A percentile compares a stretch with the other conserved stretches of the same genome.
Evolutionary conservation across 2,329 filamentous ascomycete genomes (phyloP).

Genomic region (Didymella pinodella): DNA sequence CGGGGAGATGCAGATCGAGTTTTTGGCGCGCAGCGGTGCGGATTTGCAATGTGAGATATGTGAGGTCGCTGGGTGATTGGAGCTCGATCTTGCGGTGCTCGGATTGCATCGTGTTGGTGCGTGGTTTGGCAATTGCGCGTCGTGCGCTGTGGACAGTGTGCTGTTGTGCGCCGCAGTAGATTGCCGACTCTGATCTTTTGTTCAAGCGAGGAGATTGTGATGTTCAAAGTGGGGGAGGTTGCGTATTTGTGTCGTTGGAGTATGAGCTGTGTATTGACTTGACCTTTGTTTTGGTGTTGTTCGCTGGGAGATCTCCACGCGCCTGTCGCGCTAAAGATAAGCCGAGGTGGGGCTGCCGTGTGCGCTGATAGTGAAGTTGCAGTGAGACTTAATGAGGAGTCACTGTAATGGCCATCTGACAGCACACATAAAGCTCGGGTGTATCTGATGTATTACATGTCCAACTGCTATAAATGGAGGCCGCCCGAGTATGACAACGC

Average conservation of each 20-base stretch:
- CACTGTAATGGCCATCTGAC: background rate
- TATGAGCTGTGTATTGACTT: conserved; percentile 14
- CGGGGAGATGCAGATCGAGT: conserved; percentile 68
- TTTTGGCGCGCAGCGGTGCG: conserved; percentile 72
- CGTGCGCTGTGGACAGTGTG: conserved; percentile 1
- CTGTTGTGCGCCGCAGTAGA: background rate
- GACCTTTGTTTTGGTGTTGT: conserved; percentile 29
- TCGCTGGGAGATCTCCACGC: conserved; percentile 32
- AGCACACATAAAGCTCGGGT: background rate
- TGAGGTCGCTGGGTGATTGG: conserved; percentile 76
- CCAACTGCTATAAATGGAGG: background rate
- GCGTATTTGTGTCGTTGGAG: background rate
- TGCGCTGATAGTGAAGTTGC: background rate
- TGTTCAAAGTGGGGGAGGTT: background rate
- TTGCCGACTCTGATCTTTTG: background rate
- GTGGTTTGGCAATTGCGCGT: conserved; percentile 7
- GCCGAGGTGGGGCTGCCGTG: conserved; percentile 6
- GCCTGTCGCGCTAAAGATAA: conserved; percentile 11
- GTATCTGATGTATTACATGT: background rate
- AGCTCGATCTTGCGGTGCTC: conserved; percentile 78
- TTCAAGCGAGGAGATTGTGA: too few species aligned
- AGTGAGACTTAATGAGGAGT: background rate
- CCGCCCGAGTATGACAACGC: conserved; percentile 1
- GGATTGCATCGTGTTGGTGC: conserved; percentile 43
- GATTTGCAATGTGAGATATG: conserved; percentile 74